Evolutionary conservation across 495 filamentous ascomycete species (phyloP), one percentile per base, ranked within the genome.

Genomic region (Tetracladium marchalianum): DNA sequence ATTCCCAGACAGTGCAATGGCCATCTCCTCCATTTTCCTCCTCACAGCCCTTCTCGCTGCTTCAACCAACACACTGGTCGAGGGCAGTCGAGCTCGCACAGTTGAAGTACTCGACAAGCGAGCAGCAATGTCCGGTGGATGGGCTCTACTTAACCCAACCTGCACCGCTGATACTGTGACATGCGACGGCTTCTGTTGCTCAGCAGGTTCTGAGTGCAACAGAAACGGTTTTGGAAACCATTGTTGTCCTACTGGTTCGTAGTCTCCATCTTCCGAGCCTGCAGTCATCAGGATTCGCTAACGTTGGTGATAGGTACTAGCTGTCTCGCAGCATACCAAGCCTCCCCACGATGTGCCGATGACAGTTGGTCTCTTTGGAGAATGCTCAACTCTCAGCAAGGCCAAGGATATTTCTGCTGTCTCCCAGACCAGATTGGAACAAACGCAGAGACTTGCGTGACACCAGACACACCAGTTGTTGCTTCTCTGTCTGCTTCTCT

Each of bases 341-440:
- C 46, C 8, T 42, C 36, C 16, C 46, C 46, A 4, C 39, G 43
- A 38, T 49, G 46, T 38, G 46, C 46, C 2, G 46, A 49, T 43
- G 46, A 49, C 17, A 36, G 31, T 16, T 49, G 46, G 46, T 43
- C 46, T 17, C 17, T 49, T 1, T 49, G 46, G 46, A 42, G 31
- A 19, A 7, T 17, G 13, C 31, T 40, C 12, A 43, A 35, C 11
- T 16, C 11, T 7, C 11, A 35, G 11, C 19, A 40, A 11, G 35
- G 39, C 12, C 13, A 43, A 35, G 46, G 46, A 15, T 49, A 39
- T 31, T 49, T 49, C 15, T 49, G 46, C 24, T 49, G 46, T 43
- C 39, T 49, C 9, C 46, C 46, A 38, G 46, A 39, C 8, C 46
- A 49, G 19, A 43, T 43, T 31, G 46, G 46, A n/a, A 49, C 46